These are phyloP conservation scores for Paraurostyla sp. DNA, from an alignment of 73 alveolate genomes.

Conservation along the genomic window DNA sequence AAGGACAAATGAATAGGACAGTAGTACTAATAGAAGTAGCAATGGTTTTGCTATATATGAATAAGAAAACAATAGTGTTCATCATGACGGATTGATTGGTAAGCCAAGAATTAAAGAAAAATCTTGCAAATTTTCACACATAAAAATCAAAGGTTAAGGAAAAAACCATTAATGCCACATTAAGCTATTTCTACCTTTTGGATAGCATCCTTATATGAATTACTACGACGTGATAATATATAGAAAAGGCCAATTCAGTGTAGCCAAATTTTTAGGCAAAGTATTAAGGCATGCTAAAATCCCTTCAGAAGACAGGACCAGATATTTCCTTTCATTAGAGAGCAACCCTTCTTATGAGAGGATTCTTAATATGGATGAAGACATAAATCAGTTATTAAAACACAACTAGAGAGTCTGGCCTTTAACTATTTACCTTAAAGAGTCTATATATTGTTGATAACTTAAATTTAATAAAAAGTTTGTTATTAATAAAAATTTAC, in stretches of 20 bases:
- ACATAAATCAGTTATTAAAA: not conserved
- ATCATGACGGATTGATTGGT: not conserved
- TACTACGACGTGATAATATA: conserved; percentile 2
- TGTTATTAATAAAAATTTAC: too few relatives aligned
- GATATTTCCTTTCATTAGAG: not conserved
- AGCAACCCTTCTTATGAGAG: not conserved
- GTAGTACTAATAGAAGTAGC: not conserved
- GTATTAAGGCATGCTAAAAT: conserved; percentile 32
- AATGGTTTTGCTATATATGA: too few relatives aligned
- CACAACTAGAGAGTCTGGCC: conserved; percentile 6
- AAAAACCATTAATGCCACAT: not conserved
- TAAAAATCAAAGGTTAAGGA: not conserved
- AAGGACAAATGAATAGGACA: not conserved
- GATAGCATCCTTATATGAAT: not conserved
- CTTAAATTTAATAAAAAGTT: too few relatives aligned
- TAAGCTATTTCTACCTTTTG: conserved; percentile 1
- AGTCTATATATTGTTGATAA: not conserved
- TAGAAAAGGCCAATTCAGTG: not conserved
- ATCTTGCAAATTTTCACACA: conserved; percentile 5
- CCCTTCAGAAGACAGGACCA: not conserved
- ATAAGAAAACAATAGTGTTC: not conserved
- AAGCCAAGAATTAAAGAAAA: not conserved
- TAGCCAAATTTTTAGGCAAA: not conserved
- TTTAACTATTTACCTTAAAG: conserved; percentile 8
- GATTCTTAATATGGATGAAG: conserved; percentile 25